Conservation (phyloP, 176 grass and related monocot species). For the Bothriochloa decipiens region DNA sequence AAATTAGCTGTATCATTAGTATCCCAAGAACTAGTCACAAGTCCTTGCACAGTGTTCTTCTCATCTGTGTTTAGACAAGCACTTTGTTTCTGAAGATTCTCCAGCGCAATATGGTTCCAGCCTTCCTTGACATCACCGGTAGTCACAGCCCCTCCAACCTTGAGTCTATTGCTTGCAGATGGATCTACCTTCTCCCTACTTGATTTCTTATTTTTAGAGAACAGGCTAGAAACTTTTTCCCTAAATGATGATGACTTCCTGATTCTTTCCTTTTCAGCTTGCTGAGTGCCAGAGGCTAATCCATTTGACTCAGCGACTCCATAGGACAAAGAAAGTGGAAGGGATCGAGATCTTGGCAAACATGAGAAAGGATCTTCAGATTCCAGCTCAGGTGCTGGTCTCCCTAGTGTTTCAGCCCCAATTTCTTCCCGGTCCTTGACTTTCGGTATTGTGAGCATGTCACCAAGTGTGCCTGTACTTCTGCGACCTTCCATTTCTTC, state of each 20-base stretch:
- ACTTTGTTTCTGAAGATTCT: slow-evolving; percentile 28
- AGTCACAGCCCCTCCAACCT: slow-evolving; percentile 16
- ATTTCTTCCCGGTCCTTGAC: slow-evolving; percentile 51
- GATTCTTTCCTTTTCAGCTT: slow-evolving; percentile 59
- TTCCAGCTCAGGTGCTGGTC: slow-evolving; percentile 39
- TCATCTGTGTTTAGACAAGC: slow-evolving; percentile 28
- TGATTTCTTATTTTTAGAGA: slow-evolving; percentile 76
- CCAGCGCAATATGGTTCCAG: slow-evolving; percentile 28
- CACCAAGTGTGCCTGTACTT: slow-evolving; percentile 73
- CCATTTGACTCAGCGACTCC: slow-evolving; percentile 42
- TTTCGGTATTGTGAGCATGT: slow-evolving; percentile 84
- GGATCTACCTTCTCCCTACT: slow-evolving; percentile 35
- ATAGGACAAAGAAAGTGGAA: slow-evolving; percentile 64
- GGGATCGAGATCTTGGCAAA: slow-evolving; percentile 74
- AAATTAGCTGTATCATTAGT: slow-evolving; percentile 32
- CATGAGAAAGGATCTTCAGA: slow-evolving; percentile 39
- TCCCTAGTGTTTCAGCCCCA: slow-evolving; percentile 31
- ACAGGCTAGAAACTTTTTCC: slow-evolving; percentile 79
- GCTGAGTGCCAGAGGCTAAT: slow-evolving; percentile 31
- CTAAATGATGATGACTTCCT: slow-evolving; percentile 70
- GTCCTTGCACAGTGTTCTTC: slow-evolving; percentile 22
- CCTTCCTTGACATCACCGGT: slow-evolving; percentile 27
- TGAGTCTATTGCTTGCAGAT: slow-evolving; percentile 36
- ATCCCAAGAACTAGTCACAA: slow-evolving; percentile 42
- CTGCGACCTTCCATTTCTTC: slow-evolving; percentile 60